These are phyloP conservation scores for Pseudogymnoascus sp. DNA, from an alignment of 2,329 filamentous ascomycete genomes.

Conservation along the genomic window DNA sequence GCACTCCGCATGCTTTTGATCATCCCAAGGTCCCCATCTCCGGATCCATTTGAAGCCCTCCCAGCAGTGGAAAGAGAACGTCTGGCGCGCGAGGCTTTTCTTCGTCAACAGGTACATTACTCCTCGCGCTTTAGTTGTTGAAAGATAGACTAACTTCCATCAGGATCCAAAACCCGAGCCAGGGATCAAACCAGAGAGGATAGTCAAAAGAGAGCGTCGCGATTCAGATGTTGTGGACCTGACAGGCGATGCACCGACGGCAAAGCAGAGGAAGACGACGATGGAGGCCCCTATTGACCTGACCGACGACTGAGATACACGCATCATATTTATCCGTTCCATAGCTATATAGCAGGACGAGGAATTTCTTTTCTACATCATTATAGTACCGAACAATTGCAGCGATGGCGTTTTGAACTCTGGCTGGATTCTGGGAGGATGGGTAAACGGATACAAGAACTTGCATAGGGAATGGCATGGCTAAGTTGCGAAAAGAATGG, in stretches of 20 bases:
- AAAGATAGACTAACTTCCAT: background rate
- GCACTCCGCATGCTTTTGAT: conserved; percentile 17
- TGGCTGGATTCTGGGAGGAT: background rate
- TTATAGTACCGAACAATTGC: background rate
- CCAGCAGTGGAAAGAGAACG: background rate
- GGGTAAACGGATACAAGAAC: no score
- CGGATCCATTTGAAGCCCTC: conserved; percentile 11
- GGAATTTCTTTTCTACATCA: background rate
- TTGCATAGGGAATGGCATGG: background rate
- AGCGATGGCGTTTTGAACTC: background rate
- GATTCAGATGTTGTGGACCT: background rate
- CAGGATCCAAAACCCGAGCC: background rate
- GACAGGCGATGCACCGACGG: background rate
- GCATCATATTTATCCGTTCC: background rate
- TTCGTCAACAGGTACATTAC: background rate
- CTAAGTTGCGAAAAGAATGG: background rate
- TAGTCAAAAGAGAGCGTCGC: background rate
- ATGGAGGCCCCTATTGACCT: background rate
- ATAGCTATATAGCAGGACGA: background rate
- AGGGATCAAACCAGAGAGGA: background rate
- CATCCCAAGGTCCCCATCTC: conserved; percentile 17
- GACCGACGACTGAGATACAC: background rate
- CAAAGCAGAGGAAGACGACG: conserved; percentile 1
- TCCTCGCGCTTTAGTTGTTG: background rate
- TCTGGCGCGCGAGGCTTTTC: background rate